phyloP scores from a whole-genome alignment of 768 basidiomycete species.

The Agaricus subrufescens region DNA sequence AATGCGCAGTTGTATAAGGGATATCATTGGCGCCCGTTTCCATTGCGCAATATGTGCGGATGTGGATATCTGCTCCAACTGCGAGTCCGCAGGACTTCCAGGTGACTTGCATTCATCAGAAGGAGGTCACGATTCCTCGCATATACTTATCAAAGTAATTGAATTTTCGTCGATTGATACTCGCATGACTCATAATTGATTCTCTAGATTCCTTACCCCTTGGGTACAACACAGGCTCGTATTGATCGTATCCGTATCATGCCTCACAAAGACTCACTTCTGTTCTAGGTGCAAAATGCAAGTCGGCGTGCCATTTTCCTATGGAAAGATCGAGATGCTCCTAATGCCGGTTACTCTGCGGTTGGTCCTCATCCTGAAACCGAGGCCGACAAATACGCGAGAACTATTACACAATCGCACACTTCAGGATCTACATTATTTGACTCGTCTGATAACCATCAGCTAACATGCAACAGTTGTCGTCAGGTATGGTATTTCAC shows the following conservation, averaged over 20 bases:
- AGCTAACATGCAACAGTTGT: constrained; percentile 57
- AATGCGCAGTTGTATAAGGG: constrained; percentile 67
- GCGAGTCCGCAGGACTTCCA: constrained; percentile 81
- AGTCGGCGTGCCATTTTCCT: constrained; percentile 69
- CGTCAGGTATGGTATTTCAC: constrained; percentile 37
- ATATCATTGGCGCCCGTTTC: constrained; percentile 89
- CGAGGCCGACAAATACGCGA: constrained; percentile 57
- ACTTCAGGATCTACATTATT: constrained; percentile 26
- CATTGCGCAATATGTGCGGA: constrained; percentile 88
- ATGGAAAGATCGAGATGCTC: constrained; percentile 76
- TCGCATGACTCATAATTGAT: not conserved
- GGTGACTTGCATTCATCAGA: constrained; percentile 76
- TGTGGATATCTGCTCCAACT: constrained; percentile 83
- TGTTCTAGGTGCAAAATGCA: constrained; percentile 51
- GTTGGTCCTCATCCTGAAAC: constrained; percentile 51
- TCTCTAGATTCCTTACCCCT: constrained; percentile 77
- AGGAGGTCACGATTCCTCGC: constrained; percentile 76
- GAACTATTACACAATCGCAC: constrained; percentile 59
- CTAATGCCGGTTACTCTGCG: constrained; percentile 44
- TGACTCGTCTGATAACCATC: constrained; percentile 46
- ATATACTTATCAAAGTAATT: constrained; percentile 89
- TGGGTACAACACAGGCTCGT: constrained; percentile 62
- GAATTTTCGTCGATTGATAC: not conserved
- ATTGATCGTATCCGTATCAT: not conserved
- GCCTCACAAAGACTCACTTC: not conserved